A percentile compares a stretch with the other conserved stretches of the same genome.
Conservation (phyloP, 2,329 filamentous ascomycete species). For the Colletotrichum tanaceti region DNA sequence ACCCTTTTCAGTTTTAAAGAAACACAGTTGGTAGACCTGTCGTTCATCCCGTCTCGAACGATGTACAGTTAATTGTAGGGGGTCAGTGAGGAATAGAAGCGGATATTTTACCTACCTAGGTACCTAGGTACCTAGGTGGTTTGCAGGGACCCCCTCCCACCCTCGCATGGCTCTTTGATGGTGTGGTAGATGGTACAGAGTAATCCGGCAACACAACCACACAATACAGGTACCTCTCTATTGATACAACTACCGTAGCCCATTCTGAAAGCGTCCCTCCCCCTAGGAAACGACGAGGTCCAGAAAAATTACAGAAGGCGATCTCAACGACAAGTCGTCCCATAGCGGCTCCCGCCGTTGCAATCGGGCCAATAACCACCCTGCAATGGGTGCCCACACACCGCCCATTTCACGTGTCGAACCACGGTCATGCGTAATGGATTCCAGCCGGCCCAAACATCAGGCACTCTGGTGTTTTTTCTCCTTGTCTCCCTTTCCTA, state of each 20-base stretch:
- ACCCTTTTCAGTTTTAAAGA: slow-evolving; percentile 17
- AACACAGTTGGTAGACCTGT: slow-evolving; percentile 22
- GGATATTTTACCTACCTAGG: slow-evolving; percentile 9
- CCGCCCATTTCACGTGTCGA: slow-evolving; percentile 40
- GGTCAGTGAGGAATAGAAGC: slow-evolving; percentile 26
- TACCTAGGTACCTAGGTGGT: neutral
- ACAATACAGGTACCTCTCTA: no score
- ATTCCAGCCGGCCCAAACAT: slow-evolving; percentile 27
- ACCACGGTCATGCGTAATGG: slow-evolving; percentile 37
- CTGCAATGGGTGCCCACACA: slow-evolving; percentile 35
- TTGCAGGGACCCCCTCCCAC: slow-evolving; percentile 15
- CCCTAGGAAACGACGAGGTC: slow-evolving; percentile 14
- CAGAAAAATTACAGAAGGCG: slow-evolving; percentile 37
- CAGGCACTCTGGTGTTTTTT: slow-evolving; percentile 1
- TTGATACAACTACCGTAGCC: neutral
- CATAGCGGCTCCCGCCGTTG: slow-evolving; percentile 35
- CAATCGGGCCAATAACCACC: slow-evolving; percentile 27
- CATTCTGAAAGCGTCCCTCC: neutral
- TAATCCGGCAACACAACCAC: neutral
- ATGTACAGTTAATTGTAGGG: neutral
- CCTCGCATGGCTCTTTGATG: no score
- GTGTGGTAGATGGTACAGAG: no score
- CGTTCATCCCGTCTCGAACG: slow-evolving; percentile 37
- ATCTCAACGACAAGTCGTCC: slow-evolving; percentile 39
- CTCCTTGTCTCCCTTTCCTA: neutral